Base-by-base conservation (phyloP, 2,329 filamentous ascomycete species). In the Daldinia sp. region DNA sequence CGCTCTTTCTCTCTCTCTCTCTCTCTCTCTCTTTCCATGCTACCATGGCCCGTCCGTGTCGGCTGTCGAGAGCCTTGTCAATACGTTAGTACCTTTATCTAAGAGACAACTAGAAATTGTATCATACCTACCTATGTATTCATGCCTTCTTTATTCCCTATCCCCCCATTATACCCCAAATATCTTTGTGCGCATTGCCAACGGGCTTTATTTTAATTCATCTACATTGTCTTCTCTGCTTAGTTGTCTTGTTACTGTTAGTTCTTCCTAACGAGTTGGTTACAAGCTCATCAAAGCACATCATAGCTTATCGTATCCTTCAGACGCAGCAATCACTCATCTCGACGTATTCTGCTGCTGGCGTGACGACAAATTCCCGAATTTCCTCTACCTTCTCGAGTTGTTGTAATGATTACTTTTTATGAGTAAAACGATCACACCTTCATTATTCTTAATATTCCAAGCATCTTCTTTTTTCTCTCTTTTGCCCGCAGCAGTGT, bases 291-390 rank as follows among this genome's bases (percentile, higher is more conserved):
- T 39, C 34, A n/a, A n/a, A n/a, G n/a, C n/a, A n/a, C n/a, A n/a
- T n/a, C n/a, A n/a, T n/a, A n/a, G n/a, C n/a, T n/a, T n/a, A n/a
- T n/a, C n/a, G n/a, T n/a, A n/a, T 35, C 23, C 29, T 57, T 66
- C 58, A 73, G 68, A 73, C 72, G 15, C 2, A 71, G 30, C 47
- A 55, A 9, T 35, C 61, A 60, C 30, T 49, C 13, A 69, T 70
- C 57, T 64, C 27, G 27, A 55, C 45, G 59, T 66, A 23, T 21
- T 41, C 35, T 39, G 15, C 47, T 32, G 29, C 55, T 62, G 30
- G 64, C 67, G 53, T 43, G 61, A 63, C 64, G 54, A 63, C 27
- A 50, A 59, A 39, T 34, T n/a, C 43, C 37, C 34, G 53, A 45
- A 37, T 29, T 27, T n/a, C n/a, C 43, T 45, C 51, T 13, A 6